These are phyloP conservation scores for Fusarium stilboides DNA, from an alignment of 2,329 filamentous ascomycete genomes.

Conservation along the genomic window DNA sequence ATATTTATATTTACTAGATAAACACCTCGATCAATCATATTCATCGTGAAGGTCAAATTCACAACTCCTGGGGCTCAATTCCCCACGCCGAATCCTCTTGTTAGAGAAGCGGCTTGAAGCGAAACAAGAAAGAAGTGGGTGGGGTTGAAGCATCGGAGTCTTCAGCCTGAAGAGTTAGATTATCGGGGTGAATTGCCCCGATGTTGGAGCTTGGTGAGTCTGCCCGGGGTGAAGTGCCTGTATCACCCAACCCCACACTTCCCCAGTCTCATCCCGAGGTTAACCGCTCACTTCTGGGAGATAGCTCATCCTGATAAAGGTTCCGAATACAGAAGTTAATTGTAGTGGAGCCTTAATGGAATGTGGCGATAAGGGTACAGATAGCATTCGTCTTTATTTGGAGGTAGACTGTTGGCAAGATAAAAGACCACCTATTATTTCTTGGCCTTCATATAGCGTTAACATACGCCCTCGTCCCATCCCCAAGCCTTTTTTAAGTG, in stretches of 20 bases:
- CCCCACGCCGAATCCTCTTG: accelerated
- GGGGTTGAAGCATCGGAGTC: background rate
- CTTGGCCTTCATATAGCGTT: too few species aligned
- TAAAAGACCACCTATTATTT: too few species aligned
- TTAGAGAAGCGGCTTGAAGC: accelerated
- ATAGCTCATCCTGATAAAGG: too few species aligned
- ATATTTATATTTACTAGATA: background rate
- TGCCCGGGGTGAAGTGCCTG: too few species aligned
- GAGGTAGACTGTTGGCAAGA: too few species aligned
- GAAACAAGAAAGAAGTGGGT: background rate
- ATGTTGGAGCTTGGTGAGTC: background rate
- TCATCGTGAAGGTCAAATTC: accelerated
- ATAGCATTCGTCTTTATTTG: too few species aligned
- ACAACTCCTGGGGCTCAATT: background rate
- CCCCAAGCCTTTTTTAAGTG: conserved; percentile 67
- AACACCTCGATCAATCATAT: background rate
- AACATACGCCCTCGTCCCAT: conserved; percentile 53
- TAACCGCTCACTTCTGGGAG: too few species aligned
- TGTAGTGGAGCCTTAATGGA: too few species aligned
- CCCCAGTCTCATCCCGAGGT: too few species aligned
- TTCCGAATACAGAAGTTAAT: too few species aligned
- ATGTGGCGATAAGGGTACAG: too few species aligned
- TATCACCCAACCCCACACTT: too few species aligned
- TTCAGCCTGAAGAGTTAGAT: accelerated
- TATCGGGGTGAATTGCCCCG: background rate